A percentile compares a stretch with the other conserved stretches of the same genome.
These are phyloP conservation scores for Alternaria arborescens DNA, from an alignment of 2,329 filamentous ascomycete genomes.

Conservation along the genomic window DNA sequence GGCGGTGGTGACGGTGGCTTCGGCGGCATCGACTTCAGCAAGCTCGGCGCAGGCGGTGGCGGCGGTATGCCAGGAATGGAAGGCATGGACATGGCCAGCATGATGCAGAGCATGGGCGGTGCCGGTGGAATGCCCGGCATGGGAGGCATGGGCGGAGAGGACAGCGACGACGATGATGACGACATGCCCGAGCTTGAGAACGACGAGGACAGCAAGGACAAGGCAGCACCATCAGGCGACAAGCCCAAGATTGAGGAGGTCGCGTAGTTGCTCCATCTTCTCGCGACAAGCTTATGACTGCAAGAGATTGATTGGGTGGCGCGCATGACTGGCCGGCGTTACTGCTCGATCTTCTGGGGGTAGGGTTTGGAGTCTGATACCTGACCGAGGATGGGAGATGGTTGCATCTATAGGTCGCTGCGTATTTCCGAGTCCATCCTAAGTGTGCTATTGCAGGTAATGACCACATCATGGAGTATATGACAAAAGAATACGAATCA, in stretches of 20 bases:
- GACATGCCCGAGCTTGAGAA: conserved; percentile 78
- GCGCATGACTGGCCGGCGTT: conserved; percentile 16
- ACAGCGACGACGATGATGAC: conserved; percentile 65
- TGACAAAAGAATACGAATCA: conserved; percentile 24
- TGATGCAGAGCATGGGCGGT: conserved; percentile 45
- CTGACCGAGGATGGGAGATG: conserved; percentile 5
- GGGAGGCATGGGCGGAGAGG: conserved; percentile 42
- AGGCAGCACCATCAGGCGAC: conserved; percentile 29
- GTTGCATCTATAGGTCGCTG: conserved; percentile 11
- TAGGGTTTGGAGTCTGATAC: conserved; percentile 11
- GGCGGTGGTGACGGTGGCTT: conserved; percentile 71
- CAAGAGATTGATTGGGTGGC: conserved; percentile 10
- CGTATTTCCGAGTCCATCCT: conserved; percentile 5
- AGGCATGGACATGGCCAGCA: conserved; percentile 43
- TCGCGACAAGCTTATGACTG: conserved; percentile 23
- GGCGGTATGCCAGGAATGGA: conserved; percentile 53
- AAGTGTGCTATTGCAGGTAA: conserved; percentile 22
- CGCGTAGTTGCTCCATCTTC: conserved; percentile 29
- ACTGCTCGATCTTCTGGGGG: conserved; percentile 13
- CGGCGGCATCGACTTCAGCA: conserved; percentile 91
- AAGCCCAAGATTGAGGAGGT: conserved; percentile 60
- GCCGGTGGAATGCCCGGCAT: conserved; percentile 36
- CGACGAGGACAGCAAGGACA: conserved; percentile 40
- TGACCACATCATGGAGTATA: conserved; percentile 24
- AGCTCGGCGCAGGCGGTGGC: conserved; percentile 68